Conservation (phyloP, 345 rosid species). For the Ricinus communis region DNA sequence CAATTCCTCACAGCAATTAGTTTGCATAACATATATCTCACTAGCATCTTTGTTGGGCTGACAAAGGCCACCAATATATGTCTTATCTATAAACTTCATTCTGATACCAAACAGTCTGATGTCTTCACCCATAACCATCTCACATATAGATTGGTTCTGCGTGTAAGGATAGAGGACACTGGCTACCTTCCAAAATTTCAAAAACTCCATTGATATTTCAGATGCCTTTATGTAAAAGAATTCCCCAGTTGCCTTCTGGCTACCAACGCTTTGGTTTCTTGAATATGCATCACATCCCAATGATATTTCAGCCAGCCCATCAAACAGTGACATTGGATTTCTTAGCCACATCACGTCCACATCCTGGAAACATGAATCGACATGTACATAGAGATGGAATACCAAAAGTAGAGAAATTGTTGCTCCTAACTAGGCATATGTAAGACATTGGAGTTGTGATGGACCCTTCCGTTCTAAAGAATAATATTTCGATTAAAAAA, state of each 20-base stretch:
- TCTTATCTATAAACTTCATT: constrained; percentile 10
- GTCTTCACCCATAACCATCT: not conserved
- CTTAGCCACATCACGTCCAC: constrained; percentile 59
- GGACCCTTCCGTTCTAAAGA: too few relatives aligned
- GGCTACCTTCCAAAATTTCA: constrained; percentile 14
- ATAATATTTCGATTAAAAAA: too few relatives aligned
- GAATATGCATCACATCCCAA: constrained; percentile 33
- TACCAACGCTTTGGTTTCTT: not conserved
- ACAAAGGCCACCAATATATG: constrained; percentile 30
- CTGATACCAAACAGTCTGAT: not conserved
- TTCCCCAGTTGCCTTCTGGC: constrained; percentile 29
- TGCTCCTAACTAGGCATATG: too few relatives aligned
- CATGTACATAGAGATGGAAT: not conserved
- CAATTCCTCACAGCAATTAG: constrained; percentile 40
- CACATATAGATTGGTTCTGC: constrained; percentile 20
- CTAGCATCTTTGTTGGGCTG: constrained; percentile 23
- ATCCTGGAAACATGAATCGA: constrained; percentile 33
- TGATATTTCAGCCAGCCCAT: constrained; percentile 7
- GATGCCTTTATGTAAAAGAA: constrained; percentile 33
- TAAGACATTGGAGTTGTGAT: too few relatives aligned
- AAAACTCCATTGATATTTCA: constrained; percentile 20
- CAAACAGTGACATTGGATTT: constrained; percentile 40
- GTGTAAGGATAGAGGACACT: constrained; percentile 30
- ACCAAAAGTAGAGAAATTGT: too few relatives aligned
- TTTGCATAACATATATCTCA: constrained; percentile 34